Percentiles rank a stretch among this genome's conserved stretches.
Conservation (phyloP, 129 eudicot genomes). For the Smallanthus sonchifolius region DNA sequence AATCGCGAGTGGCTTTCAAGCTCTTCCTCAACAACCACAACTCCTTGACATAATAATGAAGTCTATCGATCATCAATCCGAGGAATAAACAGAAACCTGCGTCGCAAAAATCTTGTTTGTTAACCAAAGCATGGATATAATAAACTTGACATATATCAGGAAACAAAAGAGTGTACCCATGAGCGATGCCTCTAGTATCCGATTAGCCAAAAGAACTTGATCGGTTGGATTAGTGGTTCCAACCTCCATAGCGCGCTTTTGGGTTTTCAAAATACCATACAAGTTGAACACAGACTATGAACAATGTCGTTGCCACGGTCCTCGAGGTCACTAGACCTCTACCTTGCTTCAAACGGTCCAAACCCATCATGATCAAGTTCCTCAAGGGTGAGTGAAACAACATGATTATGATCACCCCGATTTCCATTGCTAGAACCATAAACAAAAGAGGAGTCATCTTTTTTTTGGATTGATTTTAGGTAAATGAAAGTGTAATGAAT, state of each 20-base stretch:
- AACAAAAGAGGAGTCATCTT: slow-evolving; percentile 57
- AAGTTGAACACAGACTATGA: slow-evolving; percentile 39
- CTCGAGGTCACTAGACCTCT: slow-evolving; percentile 56
- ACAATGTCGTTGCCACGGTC: slow-evolving; percentile 49
- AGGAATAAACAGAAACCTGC: slow-evolving; percentile 72
- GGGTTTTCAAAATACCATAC: slow-evolving; percentile 24
- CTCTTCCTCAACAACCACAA: slow-evolving; percentile 56
- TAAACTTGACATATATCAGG: neutral
- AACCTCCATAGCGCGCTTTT: slow-evolving; percentile 34
- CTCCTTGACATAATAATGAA: slow-evolving; percentile 80
- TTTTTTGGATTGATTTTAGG: neutral
- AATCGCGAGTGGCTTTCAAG: slow-evolving; percentile 34
- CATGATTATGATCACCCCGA: slow-evolving; percentile 44
- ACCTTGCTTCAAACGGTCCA: slow-evolving; percentile 64
- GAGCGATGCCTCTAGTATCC: slow-evolving; percentile 19
- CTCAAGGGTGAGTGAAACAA: slow-evolving; percentile 71
- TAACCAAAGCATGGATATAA: neutral
- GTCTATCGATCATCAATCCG: slow-evolving; percentile 67
- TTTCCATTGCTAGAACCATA: slow-evolving; percentile 43
- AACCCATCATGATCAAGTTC: slow-evolving; percentile 42
- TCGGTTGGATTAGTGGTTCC: slow-evolving; percentile 60
- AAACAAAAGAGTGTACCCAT: slow-evolving; percentile 44
- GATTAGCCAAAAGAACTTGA: slow-evolving; percentile 47
- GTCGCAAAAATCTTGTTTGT: neutral
- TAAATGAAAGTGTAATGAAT: neutral